Percentiles rank a stretch among this genome's conserved stretches.
phyloP scores from a whole-genome alignment of 2,329 filamentous ascomycete species.

The Cyclaneusma minus region DNA sequence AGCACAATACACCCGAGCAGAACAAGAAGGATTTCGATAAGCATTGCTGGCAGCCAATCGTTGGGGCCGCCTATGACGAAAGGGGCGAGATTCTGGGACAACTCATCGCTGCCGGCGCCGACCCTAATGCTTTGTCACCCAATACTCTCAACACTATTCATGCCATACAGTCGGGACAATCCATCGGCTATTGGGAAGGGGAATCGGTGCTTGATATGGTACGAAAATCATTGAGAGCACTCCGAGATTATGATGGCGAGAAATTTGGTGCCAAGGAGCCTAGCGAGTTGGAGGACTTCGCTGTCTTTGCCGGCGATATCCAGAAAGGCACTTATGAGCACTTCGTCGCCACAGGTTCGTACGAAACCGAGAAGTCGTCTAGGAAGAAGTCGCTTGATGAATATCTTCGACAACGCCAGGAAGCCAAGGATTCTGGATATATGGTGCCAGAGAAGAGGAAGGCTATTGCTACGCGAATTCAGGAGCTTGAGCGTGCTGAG shows the following conservation, averaged over 20 bases:
- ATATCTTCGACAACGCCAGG: constrained; percentile 21
- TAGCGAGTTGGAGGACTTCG: constrained; percentile 7
- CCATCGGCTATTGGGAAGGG: constrained; percentile 20
- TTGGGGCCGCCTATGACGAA: constrained; percentile 39
- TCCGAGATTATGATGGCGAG: constrained; percentile 30
- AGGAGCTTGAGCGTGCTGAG: constrained; percentile 39
- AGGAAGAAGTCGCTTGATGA: constrained; percentile 17
- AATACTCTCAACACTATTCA: constrained; percentile 21
- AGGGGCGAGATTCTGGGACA: constrained; percentile 28
- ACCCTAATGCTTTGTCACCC: constrained; percentile 44
- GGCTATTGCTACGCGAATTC: constrained; percentile 34
- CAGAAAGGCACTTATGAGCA: constrained; percentile 42
- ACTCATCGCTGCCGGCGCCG: constrained; percentile 47
- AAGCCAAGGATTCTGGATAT: constrained; percentile 15
- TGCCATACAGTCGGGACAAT: constrained; percentile 21
- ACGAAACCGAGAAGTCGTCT: constrained; percentile 17
- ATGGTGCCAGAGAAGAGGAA: constrained; percentile 34
- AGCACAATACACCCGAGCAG: constrained; percentile 25
- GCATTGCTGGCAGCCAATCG: constrained; percentile 46
- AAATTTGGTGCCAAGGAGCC: constrained; percentile 6
- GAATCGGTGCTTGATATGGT: constrained; percentile 46
- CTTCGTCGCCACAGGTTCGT: too few relatives aligned
- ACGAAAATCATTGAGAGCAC: constrained; percentile 29
- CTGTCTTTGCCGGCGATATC: constrained; percentile 33
- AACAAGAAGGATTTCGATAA: constrained; percentile 33